Conservation (phyloP, 495 filamentous ascomycete species). For the Neurospora pannonica region DNA sequence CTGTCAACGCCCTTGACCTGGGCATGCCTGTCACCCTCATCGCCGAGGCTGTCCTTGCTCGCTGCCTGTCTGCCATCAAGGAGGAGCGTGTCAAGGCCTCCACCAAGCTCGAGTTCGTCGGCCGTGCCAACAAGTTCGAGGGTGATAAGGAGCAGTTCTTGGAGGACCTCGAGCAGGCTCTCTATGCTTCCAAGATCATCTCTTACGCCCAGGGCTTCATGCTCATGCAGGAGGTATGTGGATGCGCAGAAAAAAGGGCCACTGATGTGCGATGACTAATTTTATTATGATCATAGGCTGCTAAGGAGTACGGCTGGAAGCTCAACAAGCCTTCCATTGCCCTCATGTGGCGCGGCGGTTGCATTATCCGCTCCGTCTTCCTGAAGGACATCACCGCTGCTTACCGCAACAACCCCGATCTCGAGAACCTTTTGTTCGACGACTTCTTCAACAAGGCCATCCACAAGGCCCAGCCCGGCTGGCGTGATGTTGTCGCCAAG, state of each 20-base stretch:
- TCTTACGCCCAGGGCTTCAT: constrained; percentile 99
- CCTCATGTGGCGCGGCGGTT: constrained; percentile 99
- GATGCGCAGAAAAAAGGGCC: background rate
- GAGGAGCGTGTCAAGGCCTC: constrained; percentile 80
- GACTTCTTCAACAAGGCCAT: constrained; percentile 99
- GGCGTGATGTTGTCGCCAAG: constrained; percentile 91
- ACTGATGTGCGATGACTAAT: background rate
- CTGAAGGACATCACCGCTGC: constrained; percentile 97
- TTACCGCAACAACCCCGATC: constrained; percentile 87
- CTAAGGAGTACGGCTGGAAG: constrained; percentile 94
- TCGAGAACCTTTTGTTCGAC: constrained; percentile 96
- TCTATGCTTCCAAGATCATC: constrained; percentile 99
- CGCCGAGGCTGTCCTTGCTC: constrained; percentile 90
- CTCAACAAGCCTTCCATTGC: constrained; percentile 99
- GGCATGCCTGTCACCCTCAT: constrained; percentile 99
- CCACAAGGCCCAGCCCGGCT: constrained; percentile 88
- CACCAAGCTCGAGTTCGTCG: constrained; percentile 58
- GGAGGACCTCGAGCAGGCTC: constrained; percentile 93
- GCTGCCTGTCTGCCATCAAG: constrained; percentile 92
- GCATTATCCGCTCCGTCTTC: constrained; percentile 99
- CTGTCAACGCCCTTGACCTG: constrained; percentile 95
- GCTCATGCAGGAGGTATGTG: constrained; percentile 93
- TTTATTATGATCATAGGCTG: constrained; percentile 49
- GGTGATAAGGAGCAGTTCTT: constrained; percentile 90
- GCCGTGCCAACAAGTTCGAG: constrained; percentile 68